These are phyloP conservation scores for Groenewaldozyma salmanticensis DNA, from an alignment of 805 yeast species.

Conservation along the genomic window DNA sequence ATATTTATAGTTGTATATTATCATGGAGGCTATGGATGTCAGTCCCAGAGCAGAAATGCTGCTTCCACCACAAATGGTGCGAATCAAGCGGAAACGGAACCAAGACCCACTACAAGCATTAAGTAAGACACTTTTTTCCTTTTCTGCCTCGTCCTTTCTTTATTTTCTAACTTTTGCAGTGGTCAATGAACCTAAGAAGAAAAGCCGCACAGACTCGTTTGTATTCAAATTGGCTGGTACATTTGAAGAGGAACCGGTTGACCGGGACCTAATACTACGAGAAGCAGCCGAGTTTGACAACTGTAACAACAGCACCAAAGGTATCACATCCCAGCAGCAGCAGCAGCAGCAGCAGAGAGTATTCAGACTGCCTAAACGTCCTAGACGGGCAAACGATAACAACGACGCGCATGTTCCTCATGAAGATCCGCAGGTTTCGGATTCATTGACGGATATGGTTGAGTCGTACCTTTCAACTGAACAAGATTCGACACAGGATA, in stretches of 20 bases:
- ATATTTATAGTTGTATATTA: too few species aligned
- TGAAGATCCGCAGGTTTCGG: conserved; percentile 34
- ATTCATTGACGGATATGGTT: conserved; percentile 69
- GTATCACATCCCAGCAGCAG: conserved; percentile 7
- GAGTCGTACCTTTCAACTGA: conserved; percentile 36
- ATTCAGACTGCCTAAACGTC: too few species aligned
- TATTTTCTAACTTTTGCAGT: conserved; percentile 2
- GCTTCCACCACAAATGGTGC: conserved; percentile 49
- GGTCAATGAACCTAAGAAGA: conserved; percentile 15
- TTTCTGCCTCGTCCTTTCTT: background rate
- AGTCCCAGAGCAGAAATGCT: background rate
- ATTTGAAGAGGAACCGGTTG: conserved; percentile 18
- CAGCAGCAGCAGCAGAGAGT: conserved; percentile 2
- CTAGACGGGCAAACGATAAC: conserved; percentile 18
- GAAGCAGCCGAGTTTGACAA: conserved; percentile 1
- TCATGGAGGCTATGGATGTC: too few species aligned
- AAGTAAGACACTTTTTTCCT: conserved; percentile 12
- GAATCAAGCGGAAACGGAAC: conserved; percentile 78
- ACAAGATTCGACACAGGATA: conserved; percentile 2
- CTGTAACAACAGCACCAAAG: conserved; percentile 8
- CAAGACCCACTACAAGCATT: conserved; percentile 87
- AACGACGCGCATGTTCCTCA: too few species aligned
- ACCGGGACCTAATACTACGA: conserved; percentile 12
- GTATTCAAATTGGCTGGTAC: conserved; percentile 24
- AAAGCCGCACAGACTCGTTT: conserved; percentile 17